Base-by-base conservation (phyloP, 805 yeast genomes). In the Candida jianshihensis region DNA sequence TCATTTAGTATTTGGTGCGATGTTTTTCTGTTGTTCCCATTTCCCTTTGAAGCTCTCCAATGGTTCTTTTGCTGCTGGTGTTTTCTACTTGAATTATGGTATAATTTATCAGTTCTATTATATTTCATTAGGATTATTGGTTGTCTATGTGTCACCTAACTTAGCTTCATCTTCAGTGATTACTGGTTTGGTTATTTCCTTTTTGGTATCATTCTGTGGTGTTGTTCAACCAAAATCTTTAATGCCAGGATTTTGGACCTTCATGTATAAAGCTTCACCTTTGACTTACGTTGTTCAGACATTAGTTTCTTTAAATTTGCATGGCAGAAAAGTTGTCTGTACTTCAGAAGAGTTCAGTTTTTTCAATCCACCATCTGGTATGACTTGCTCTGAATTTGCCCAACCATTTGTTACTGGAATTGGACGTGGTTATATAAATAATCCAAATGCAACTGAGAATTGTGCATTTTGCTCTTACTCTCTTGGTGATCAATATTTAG, bases 251-350 rank as follows among this genome's bases (percentile, higher is more conserved):
- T 83, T 83, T 65, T 78, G 88, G 87, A 64, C 69, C 26, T 82
- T 80, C 66, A 77, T 82, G 85, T 81, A 80, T 66, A 66, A 87
- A 51, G 70, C 65, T 15, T 74, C 79, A 19, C 89, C 90, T 17
- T 61, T 78, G 41, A 77, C 86, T 2, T 82, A 81, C 47, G 66
- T 78, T 60, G 63, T 81, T 31, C 58, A 66, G 13, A 78, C 75
- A 26, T 56, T 75, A 46, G 53, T 80, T 36, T 59, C 75, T 26
- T 61, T 71, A 34, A 81, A 77, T 42, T 59, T 78, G 43, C 80
- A 78, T 28, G 66, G 66, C 40, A 60, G 63, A 3, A 35, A 46
- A 0, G 72, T 78, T 27, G 38, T 38, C 0, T 80, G 87, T 57
- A 39, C 75, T 4, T 46, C 43, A 2, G 54, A 54, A 31, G 87